Evolutionary conservation across 805 yeast species (phyloP).

Genomic region (Groenewaldozyma tartarivorans): DNA sequence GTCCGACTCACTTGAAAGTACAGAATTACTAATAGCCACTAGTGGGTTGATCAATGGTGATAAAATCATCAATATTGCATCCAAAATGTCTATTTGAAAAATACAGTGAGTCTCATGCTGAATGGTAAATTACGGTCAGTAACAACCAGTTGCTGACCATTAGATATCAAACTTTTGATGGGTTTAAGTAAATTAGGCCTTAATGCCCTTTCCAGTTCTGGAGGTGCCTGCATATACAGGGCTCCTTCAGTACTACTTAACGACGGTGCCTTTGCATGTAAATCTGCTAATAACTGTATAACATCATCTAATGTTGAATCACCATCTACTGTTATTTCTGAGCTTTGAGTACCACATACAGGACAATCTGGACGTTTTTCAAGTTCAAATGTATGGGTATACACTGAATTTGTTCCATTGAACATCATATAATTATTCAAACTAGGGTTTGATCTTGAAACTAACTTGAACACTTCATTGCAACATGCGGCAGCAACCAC

Average conservation of each 20-base stretch:
- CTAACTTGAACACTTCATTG: constrained; percentile 72
- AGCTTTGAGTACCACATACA: constrained; percentile 52
- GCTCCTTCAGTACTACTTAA: constrained; percentile 32
- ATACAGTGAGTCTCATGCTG: constrained; percentile 23
- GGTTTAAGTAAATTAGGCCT: constrained; percentile 32
- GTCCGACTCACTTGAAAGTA: constrained; percentile 34
- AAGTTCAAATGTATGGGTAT: constrained; percentile 62
- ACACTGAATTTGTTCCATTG: constrained; percentile 72
- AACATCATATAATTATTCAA: constrained; percentile 78
- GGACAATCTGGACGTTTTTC: constrained; percentile 55
- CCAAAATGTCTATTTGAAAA: constrained; percentile 7
- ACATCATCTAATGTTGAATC: constrained; percentile 33
- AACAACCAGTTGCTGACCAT: constrained; percentile 42
- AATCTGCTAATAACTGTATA: constrained; percentile 28
- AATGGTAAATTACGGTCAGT: constrained; percentile 47
- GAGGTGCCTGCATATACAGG: constrained; percentile 41
- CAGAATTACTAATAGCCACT: constrained; percentile 36
- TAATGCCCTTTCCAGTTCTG: constrained; percentile 36
- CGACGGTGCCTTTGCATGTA: constrained; percentile 35
- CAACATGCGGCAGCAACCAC: constrained; percentile 83
- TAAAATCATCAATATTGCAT: constrained; percentile 24
- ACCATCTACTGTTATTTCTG: constrained; percentile 13
- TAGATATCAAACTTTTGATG: constrained; percentile 30
- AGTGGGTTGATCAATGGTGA: constrained; percentile 40
- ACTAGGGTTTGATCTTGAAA: constrained; percentile 58